Base-by-base conservation (phyloP, 176 grass and related monocot genomes). In the Carex pumila region DNA sequence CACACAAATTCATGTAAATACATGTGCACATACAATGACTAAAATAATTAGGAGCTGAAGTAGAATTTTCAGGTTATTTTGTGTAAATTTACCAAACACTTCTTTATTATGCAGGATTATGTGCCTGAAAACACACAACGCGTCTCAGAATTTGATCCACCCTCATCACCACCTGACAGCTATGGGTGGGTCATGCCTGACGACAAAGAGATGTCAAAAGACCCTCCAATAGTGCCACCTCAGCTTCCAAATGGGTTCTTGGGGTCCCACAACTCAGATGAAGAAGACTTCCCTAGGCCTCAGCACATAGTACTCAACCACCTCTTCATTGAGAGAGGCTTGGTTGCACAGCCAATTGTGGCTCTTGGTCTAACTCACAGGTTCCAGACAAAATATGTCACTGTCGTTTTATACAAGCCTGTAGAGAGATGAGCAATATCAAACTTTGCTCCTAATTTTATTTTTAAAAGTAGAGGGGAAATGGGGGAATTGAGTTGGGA, bases 301-400 rank as follows among this genome's bases (percentile, higher is more conserved):
- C 91, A 95, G 71, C 96, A 99, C 83, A 90, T 99, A 55, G 83
- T 95, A 74, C 93, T 93, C 15, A 99, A 99, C 85, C 96, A 99
- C 86, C 96, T 99, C 11, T 99, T 93, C 89, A 93, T 99, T 3
- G 96, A 99, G 88, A 93, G 93, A 68, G 89, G 88, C n/a, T 91
- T 91, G 63, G 90, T 88, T 9, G 84, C 91, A 71, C 91, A 93
- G 29, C 88, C 96, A 0, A 81, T 99, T 83, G 89, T 99, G 7
- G 91, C 93, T 12, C 96, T 99, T 62, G 93, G 93, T 83, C 81
- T 95, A 73, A 99, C 96, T 81, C 93, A 95, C 89, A 91, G 96
- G 86, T 95, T 99, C 39, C 88, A 93, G 84, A 93, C 92, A 34
- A 99, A 99, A 86, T 95, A 99, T 86, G 96, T 92, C 31, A 99